Percentiles rank a stretch among this genome's conserved stretches.
phyloP scores from a whole-genome alignment of 768 basidiomycete species.

The Hydnomerulius pinastri region DNA sequence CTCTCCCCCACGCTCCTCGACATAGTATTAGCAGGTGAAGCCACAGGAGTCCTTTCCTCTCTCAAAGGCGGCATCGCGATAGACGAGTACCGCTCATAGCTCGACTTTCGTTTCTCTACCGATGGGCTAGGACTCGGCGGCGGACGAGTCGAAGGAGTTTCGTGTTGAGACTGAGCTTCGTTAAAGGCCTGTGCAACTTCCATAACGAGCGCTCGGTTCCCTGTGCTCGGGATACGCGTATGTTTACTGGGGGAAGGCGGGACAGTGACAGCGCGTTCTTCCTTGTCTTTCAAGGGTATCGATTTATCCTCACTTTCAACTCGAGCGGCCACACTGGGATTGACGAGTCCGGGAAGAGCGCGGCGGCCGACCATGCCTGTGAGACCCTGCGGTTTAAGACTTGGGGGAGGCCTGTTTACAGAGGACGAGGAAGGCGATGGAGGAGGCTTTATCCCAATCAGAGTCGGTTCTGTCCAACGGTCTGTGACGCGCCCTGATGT shows the following conservation, averaged over 20 bases:
- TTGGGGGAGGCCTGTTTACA: background rate
- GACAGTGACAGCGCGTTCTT: conserved; percentile 13
- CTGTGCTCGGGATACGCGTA: conserved; percentile 65
- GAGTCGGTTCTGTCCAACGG: conserved; percentile 33
- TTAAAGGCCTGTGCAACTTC: conserved; percentile 69
- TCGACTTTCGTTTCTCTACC: conserved; percentile 63
- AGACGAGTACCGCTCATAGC: conserved; percentile 65
- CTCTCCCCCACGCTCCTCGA: conserved; percentile 30
- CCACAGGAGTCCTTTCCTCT: conserved; percentile 64
- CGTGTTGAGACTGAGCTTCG: conserved; percentile 30
- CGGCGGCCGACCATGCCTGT: conserved; percentile 38
- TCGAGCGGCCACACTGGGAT: background rate
- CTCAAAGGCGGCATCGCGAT: conserved; percentile 63
- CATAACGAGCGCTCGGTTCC: conserved; percentile 74
- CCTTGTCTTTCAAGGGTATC: conserved; percentile 20
- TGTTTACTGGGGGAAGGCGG: conserved; percentile 43
- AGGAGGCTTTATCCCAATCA: conserved; percentile 34
- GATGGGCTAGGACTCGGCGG: conserved; percentile 25
- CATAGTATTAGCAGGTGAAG: conserved; percentile 57
- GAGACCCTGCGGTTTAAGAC: conserved; percentile 13
- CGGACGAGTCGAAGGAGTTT: conserved; percentile 12
- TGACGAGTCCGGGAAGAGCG: conserved; percentile 45
- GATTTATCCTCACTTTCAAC: conserved; percentile 8
- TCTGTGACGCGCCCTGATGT: conserved; percentile 26
- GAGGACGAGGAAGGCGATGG: conserved; percentile 1